Percentiles rank a stretch among this genome's conserved stretches.
phyloP scores from a whole-genome alignment of 208 protist species.

The Phytomonas francai region DNA sequence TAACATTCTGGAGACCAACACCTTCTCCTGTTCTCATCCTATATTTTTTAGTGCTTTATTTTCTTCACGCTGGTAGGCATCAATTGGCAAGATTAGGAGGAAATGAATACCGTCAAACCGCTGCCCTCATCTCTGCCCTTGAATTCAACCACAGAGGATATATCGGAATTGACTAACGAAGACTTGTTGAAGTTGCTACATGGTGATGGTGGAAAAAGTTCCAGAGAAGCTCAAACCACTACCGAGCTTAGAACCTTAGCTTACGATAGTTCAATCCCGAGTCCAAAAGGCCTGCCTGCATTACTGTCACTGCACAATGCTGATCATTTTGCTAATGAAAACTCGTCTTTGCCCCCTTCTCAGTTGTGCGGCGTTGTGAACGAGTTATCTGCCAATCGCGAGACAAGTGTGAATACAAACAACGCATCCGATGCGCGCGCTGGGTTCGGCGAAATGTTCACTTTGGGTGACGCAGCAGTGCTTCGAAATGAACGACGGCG shows the following conservation, averaged over 20 bases:
- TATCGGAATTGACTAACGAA: not conserved
- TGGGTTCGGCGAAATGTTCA: not conserved
- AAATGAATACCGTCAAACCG: not conserved
- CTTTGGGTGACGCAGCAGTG: constrained; percentile 40
- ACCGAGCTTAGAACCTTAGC: not conserved
- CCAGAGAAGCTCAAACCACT: not conserved
- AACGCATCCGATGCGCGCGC: not conserved
- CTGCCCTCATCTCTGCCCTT: not conserved
- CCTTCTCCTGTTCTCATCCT: not conserved
- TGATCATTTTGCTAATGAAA: not conserved
- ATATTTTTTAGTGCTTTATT: not conserved
- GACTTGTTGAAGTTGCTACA: not conserved
- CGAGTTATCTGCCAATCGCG: not conserved
- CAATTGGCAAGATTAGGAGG: not conserved
- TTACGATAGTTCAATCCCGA: not conserved
- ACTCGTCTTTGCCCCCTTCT: not conserved
- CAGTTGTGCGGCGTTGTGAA: not conserved
- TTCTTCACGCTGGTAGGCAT: not conserved
- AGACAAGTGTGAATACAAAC: not conserved
- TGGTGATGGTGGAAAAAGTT: not conserved
- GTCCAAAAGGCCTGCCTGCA: not conserved
- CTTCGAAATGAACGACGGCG: constrained; percentile 45
- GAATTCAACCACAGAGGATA: not conserved
- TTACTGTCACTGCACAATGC: not conserved
- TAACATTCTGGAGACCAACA: not conserved